These are phyloP conservation scores for Oryza glaberrima DNA, from an alignment of 176 grass and related monocot genomes.

Conservation along the genomic window DNA sequence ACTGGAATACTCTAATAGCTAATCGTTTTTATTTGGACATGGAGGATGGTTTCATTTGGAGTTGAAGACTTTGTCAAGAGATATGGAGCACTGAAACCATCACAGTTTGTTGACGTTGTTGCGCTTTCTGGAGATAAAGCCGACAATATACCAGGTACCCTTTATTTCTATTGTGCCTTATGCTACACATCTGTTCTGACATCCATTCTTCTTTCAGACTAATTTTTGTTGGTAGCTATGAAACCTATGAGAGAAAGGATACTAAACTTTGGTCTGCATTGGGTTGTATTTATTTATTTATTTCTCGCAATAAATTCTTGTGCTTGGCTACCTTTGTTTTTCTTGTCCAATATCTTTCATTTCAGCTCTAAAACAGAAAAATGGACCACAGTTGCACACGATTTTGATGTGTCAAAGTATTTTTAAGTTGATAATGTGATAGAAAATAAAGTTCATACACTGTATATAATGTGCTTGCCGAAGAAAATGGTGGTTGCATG, in stretches of 20 bases:
- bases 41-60: constrained; percentile 96
- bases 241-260: neutral
- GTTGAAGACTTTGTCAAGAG: constrained; percentile 90
- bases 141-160: constrained; percentile 93
- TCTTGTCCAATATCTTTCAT: neutral
- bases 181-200: constrained; percentile 14
- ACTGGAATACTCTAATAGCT: constrained; percentile 35
- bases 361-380: constrained; percentile 10
- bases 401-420: neutral
- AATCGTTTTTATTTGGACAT: constrained; percentile 40
- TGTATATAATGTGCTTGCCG: neutral
- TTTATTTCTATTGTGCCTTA: constrained; percentile 37
- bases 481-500: neutral
- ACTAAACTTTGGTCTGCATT: neutral
- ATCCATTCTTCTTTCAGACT: constrained; percentile 1
- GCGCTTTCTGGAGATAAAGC: constrained; percentile 91
- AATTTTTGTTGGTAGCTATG: neutral
- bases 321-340: neutral
- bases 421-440: constrained; percentile 9
- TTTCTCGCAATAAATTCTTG: neutral
- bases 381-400: neutral
- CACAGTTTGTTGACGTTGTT: constrained; percentile 92
- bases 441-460: constrained; percentile 17
- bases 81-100: constrained; percentile 79
- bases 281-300: neutral